Percentiles rank a stretch among this genome's conserved stretches.
These are phyloP conservation scores for Boechera retrofracta DNA, from an alignment of 345 rosid species.

Conservation along the genomic window DNA sequence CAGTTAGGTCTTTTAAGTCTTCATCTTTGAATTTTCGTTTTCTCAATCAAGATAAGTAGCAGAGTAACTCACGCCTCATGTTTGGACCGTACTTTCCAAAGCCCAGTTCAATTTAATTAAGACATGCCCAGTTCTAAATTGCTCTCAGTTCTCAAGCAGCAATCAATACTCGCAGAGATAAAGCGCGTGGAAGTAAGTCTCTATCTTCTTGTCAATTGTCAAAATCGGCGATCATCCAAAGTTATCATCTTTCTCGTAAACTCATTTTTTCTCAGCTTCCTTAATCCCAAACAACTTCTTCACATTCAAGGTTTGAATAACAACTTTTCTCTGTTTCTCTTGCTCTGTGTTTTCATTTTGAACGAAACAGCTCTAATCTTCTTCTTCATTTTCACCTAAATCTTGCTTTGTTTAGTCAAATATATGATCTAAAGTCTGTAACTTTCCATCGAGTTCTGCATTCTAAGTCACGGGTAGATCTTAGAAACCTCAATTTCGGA, in stretches of 20 bases:
- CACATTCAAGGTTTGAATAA: slow-evolving; percentile 9
- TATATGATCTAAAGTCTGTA: not conserved
- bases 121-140: no score
- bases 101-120: not conserved
- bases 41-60: not conserved
- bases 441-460: not conserved
- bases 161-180: no score
- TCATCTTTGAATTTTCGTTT: not conserved
- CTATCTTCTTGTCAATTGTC: no score
- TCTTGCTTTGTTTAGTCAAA: slow-evolving; percentile 1
- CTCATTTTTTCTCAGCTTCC: slow-evolving; percentile 16
- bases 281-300: slow-evolving; percentile 14
- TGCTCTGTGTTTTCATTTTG: not conserved
- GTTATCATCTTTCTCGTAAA: slow-evolving; percentile 31
- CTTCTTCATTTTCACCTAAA: not conserved
- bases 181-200: no score
- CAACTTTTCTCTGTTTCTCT: slow-evolving; percentile 6
- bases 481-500: not conserved
- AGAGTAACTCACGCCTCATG: not conserved
- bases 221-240: slow-evolving; percentile 14
- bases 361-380: slow-evolving; percentile 13
- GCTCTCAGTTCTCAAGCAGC: no score
- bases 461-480: not conserved
- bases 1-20: not conserved
- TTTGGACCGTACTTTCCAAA: not conserved